These are phyloP conservation scores for Mucor irregularis DNA, from an alignment of 371 early-diverging fungal species.

Conservation along the genomic window DNA sequence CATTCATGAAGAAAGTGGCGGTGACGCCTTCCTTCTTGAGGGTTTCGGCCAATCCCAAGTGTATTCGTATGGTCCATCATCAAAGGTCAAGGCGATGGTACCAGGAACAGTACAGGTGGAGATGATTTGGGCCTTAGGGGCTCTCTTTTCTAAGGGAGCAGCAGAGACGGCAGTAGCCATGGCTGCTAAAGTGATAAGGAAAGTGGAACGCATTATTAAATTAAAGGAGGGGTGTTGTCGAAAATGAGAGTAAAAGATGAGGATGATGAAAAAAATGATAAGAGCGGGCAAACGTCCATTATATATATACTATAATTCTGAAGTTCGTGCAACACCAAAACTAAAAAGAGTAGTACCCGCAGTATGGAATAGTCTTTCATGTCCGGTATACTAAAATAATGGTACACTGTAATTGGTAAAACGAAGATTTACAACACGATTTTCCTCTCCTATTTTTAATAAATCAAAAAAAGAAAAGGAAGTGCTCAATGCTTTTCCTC, in stretches of 20 bases:
- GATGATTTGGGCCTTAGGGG: conserved; percentile 20
- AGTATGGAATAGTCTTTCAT: no score
- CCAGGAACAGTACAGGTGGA: conserved; percentile 32
- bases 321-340: no score
- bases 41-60: conserved; percentile 49
- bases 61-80: conserved; percentile 60
- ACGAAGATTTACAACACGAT: no score
- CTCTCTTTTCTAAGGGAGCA: conserved; percentile 26
- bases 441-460: no score
- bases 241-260: conserved; percentile 8
- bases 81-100: conserved; percentile 51
- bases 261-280: not conserved
- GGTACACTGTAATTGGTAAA: no score
- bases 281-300: no score
- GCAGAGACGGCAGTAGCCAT: conserved; percentile 25
- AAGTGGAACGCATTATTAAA: conserved; percentile 20
- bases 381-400: no score
- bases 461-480: no score
- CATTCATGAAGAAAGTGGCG: conserved; percentile 72
- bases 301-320: no score
- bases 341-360: no score
- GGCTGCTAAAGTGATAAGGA: conserved; percentile 24
- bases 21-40: conserved; percentile 40
- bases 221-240: not conserved
- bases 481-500: no score